phyloP scores from a whole-genome alignment of 139 green algal species.

The Zygnema cylindricum region DNA sequence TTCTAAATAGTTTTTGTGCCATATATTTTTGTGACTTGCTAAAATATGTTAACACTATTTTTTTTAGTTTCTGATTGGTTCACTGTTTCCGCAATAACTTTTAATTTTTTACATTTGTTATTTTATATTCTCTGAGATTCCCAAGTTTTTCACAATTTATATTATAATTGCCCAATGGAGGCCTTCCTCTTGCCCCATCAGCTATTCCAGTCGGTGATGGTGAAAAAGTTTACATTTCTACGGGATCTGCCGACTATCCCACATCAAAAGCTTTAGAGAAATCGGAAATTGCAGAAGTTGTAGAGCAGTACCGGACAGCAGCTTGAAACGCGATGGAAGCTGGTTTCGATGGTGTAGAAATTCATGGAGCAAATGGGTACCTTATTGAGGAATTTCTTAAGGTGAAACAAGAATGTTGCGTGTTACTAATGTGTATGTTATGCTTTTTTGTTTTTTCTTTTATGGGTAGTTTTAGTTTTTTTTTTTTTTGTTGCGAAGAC shows the following conservation, averaged over 20 bases:
- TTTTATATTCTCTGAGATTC: no score
- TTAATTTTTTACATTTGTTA: no score
- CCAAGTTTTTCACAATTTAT: no score
- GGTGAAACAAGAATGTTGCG: slow-evolving; percentile 1
- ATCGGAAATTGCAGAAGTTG: slow-evolving; percentile 16
- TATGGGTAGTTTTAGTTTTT: not conserved
- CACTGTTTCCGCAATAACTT: no score
- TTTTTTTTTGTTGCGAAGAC: not conserved
- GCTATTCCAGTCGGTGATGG: slow-evolving; percentile 46
- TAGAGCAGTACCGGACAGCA: slow-evolving; percentile 46
- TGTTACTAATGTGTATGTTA: not conserved
- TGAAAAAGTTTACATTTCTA: slow-evolving; percentile 54
- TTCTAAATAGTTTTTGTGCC: no score
- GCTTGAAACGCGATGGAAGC: slow-evolving; percentile 46
- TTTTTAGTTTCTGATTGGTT: no score
- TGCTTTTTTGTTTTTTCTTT: not conserved
- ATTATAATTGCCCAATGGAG: slow-evolving; percentile 66
- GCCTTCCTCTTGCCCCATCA: slow-evolving; percentile 70
- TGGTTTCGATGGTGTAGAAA: slow-evolving; percentile 68
- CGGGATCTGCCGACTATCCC: not conserved
- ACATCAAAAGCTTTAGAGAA: not conserved
- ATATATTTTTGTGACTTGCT: no score
- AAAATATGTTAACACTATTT: no score
- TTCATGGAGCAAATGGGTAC: slow-evolving; percentile 72
- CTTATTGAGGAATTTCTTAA: slow-evolving; percentile 66